A percentile compares a stretch with the other conserved stretches of the same genome.
These are phyloP conservation scores for Penicillium crystallinum DNA, from an alignment of 495 filamentous ascomycete species.

Conservation along the genomic window DNA sequence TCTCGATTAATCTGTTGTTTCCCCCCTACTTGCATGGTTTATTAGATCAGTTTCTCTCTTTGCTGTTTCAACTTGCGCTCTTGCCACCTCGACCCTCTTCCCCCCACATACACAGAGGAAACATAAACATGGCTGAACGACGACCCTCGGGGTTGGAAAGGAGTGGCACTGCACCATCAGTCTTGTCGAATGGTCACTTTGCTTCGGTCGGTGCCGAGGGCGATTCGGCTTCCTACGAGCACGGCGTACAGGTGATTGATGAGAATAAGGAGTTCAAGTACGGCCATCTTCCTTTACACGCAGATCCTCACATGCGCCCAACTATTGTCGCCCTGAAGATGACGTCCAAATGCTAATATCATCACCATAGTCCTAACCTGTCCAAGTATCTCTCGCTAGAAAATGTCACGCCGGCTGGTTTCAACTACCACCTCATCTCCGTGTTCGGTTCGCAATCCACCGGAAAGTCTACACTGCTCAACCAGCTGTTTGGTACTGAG, in stretches of 20 bases:
- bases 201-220: conserved; percentile 65
- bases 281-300: conserved; percentile 7
- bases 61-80: conserved; percentile 10
- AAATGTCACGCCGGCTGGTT: conserved; percentile 77
- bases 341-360: conserved; percentile 16
- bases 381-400: conserved; percentile 74
- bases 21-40: conserved; percentile 8
- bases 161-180: conserved; percentile 48
- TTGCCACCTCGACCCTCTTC: conserved; percentile 22
- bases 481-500: conserved; percentile 89
- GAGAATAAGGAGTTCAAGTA: conserved; percentile 97
- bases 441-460: conserved; percentile 99
- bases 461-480: conserved; percentile 94
- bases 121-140: conserved; percentile 20
- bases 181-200: conserved; percentile 84
- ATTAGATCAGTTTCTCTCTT: conserved; percentile 1
- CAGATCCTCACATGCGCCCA: conserved; percentile 1
- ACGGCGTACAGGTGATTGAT: conserved; percentile 95
- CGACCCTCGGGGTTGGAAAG: conserved; percentile 29
- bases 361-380: conserved; percentile 59
- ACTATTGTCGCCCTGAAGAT: neutral
- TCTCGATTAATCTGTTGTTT: conserved; percentile 1
- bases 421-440: conserved; percentile 98
- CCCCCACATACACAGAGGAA: conserved; percentile 19
- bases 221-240: conserved; percentile 66